A percentile compares a stretch with the other conserved stretches of the same genome.
Conservation (phyloP, 441 rosid genomes). For the Jatropha multifida region DNA sequence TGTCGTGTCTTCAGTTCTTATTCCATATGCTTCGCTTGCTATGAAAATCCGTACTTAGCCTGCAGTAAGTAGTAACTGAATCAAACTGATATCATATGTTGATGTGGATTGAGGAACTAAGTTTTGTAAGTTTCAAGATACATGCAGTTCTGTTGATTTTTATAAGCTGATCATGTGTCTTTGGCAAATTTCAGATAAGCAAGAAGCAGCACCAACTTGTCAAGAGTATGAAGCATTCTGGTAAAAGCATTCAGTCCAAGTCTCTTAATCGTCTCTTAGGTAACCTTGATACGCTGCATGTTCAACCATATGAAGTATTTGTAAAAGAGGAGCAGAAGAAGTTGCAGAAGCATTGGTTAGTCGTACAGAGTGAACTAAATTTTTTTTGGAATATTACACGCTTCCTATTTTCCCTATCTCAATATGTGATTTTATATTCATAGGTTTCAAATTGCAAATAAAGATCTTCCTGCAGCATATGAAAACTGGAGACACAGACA, state of each 20-base stretch:
- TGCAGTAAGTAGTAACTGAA: background rate
- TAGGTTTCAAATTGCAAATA: constrained; percentile 70
- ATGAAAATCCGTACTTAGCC: background rate
- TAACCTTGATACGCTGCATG: constrained; percentile 60
- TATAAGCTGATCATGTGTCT: constrained; percentile 23
- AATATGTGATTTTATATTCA: constrained; percentile 20
- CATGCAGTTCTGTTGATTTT: constrained; percentile 14
- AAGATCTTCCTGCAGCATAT: constrained; percentile 75
- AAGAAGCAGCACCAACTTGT: constrained; percentile 91
- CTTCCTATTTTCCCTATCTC: constrained; percentile 18
- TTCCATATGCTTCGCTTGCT: constrained; percentile 8
- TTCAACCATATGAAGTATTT: constrained; percentile 87
- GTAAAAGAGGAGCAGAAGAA: constrained; percentile 86
- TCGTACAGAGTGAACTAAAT: constrained; percentile 29
- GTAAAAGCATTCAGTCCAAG: constrained; percentile 68
- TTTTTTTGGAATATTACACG: constrained; percentile 14
- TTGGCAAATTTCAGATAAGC: constrained; percentile 67
- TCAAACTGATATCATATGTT: constrained; percentile 2
- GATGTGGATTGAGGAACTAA: background rate
- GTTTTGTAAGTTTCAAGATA: constrained; percentile 2
- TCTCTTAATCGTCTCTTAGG: constrained; percentile 78
- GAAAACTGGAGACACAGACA: constrained; percentile 62
- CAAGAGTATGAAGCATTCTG: constrained; percentile 85
- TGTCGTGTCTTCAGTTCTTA: background rate
- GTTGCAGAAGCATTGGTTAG: constrained; percentile 88